Evolutionary conservation across 1,284 basidiomycete species (phyloP).

Genomic region (Moesziomyces parantarcticus): DNA sequence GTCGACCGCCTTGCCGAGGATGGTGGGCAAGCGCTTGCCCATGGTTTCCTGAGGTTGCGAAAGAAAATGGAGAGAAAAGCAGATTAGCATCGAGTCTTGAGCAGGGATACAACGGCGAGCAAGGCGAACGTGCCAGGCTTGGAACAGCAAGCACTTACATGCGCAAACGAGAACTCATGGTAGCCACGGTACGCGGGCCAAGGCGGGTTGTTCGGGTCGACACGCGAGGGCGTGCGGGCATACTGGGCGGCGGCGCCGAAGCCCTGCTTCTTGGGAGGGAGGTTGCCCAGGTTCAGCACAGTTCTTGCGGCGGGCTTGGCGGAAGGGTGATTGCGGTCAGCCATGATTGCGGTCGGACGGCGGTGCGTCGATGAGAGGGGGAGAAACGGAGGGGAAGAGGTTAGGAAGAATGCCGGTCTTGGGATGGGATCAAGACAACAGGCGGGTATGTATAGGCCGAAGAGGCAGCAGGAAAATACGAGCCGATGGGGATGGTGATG

Average conservation of each 20-base stretch:
- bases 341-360: conserved; percentile 38
- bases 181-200: conserved; percentile 90
- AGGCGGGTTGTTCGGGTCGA: conserved; percentile 90
- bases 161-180: conserved; percentile 94
- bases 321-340: conserved; percentile 56
- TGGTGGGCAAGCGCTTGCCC: conserved; percentile 92
- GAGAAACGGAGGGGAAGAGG: neutral
- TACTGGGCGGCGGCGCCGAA: conserved; percentile 48
- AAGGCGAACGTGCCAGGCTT: too few species aligned
- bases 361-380: neutral
- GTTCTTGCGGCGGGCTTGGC: conserved; percentile 66
- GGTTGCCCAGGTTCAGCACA: conserved; percentile 66
- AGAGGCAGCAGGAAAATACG: conserved; percentile 1
- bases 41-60: conserved; percentile 70
- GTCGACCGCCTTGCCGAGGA: conserved; percentile 94
- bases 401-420: neutral
- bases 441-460: conserved; percentile 4
- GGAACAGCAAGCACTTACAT: conserved; percentile 68
- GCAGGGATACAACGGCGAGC: too few species aligned
- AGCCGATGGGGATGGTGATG: conserved; percentile 15
- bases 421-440: neutral
- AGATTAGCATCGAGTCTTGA: neutral
- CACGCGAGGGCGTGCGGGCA: conserved; percentile 59
- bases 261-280: conserved; percentile 64
- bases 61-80: neutral